These are phyloP conservation scores for Cytospora schulzeri DNA, from an alignment of 2,329 filamentous ascomycete genomes.

Conservation along the genomic window DNA sequence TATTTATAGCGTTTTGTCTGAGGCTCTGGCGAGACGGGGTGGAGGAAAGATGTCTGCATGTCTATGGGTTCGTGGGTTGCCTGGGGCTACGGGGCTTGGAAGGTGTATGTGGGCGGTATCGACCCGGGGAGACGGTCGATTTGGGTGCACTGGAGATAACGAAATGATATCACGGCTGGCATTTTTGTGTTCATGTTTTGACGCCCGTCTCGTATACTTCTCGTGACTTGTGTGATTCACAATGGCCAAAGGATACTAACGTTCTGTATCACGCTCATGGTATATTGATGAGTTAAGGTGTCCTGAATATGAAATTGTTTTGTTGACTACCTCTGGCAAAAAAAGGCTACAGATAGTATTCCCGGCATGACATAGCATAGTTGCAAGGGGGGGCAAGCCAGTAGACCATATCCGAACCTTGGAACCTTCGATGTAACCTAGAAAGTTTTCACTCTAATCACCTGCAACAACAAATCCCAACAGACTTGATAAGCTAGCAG, in stretches of 20 bases:
- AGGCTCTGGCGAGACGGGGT: conserved; percentile 12
- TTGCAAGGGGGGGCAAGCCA: not conserved
- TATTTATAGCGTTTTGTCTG: conserved; percentile 23
- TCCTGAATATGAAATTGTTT: too few species aligned
- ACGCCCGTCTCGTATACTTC: not conserved
- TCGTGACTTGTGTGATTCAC: not conserved
- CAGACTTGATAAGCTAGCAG: too few species aligned
- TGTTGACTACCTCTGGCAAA: too few species aligned
- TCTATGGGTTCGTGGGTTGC: conserved; percentile 2
- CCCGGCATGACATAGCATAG: not conserved
- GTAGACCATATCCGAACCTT: not conserved
- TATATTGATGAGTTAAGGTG: too few species aligned
- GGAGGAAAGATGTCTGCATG: conserved; percentile 2
- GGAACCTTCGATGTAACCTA: too few species aligned
- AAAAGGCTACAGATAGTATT: not conserved
- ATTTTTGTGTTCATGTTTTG: not conserved
- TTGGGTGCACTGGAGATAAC: conserved; percentile 6
- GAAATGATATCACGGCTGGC: conserved; percentile 27
- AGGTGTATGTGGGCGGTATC: not conserved
- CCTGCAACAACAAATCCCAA: too few species aligned
- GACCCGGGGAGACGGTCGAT: conserved; percentile 19
- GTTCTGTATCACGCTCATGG: too few species aligned
- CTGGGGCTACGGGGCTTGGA: not conserved
- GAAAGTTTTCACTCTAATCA: too few species aligned
- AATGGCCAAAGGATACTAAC: too few species aligned